Evolutionary conservation across 331 rosid species (phyloP).

Genomic region (Spiraea crenata): DNA sequence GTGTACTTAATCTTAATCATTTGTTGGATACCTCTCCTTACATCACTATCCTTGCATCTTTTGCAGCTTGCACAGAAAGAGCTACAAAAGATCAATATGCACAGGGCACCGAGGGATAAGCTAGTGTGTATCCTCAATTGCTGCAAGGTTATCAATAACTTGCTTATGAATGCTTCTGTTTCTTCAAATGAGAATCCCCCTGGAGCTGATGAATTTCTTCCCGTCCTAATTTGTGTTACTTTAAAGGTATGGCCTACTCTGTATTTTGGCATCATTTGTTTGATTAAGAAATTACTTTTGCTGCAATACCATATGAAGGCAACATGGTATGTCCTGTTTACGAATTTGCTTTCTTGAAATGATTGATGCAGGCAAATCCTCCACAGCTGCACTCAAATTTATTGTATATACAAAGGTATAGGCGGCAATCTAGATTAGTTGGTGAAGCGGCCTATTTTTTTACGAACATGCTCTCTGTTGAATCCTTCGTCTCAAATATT

Average conservation of each 20-base stretch:
- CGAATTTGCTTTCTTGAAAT: slow-evolving; percentile 16
- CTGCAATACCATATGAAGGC: neutral
- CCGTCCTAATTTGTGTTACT: slow-evolving; percentile 90
- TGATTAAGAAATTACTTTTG: neutral
- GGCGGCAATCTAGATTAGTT: slow-evolving; percentile 73
- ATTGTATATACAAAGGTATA: slow-evolving; percentile 82
- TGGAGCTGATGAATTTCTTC: slow-evolving; percentile 99
- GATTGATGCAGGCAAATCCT: slow-evolving; percentile 86
- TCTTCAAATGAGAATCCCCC: slow-evolving; percentile 80
- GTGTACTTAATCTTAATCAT: neutral
- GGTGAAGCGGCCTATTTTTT: slow-evolving; percentile 88
- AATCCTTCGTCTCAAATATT: slow-evolving; percentile 83
- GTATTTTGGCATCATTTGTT: slow-evolving; percentile 2
- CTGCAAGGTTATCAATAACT: slow-evolving; percentile 89
- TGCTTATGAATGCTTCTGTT: slow-evolving; percentile 79
- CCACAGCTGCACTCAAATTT: slow-evolving; percentile 93
- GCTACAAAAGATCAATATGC: slow-evolving; percentile 91
- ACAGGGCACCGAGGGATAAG: slow-evolving; percentile 97
- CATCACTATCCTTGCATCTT: slow-evolving; percentile 19
- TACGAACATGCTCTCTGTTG: slow-evolving; percentile 91
- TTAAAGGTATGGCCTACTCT: slow-evolving; percentile 59
- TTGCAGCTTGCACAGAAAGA: slow-evolving; percentile 98
- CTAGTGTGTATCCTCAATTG: slow-evolving; percentile 87
- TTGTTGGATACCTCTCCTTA: slow-evolving; percentile 1
- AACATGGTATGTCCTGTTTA: neutral